Percentiles rank a stretch among this genome's conserved stretches.
These are phyloP conservation scores for Trametes cubensis DNA, from an alignment of 768 basidiomycete species.

Conservation along the genomic window DNA sequence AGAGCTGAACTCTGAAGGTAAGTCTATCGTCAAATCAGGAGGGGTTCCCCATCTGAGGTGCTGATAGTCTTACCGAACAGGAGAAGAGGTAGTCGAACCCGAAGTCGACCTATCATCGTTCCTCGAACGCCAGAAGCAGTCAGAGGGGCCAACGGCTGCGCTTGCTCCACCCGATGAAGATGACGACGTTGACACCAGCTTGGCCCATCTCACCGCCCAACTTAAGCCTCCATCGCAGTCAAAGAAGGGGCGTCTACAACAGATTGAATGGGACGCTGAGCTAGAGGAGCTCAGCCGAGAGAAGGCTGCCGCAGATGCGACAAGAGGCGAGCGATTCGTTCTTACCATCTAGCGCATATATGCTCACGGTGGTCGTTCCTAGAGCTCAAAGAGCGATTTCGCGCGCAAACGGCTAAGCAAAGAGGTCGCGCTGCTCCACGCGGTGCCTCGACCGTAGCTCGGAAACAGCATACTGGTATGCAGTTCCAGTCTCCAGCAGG, in stretches of 20 bases:
- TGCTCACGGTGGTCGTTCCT: neutral
- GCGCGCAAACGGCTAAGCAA: conserved; percentile 32
- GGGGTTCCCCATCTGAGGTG: neutral
- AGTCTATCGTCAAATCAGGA: conserved; percentile 15
- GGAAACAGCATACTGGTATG: conserved; percentile 16
- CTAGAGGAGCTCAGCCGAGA: conserved; percentile 69
- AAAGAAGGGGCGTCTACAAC: conserved; percentile 65
- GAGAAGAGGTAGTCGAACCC: conserved; percentile 67
- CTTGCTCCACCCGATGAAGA: conserved; percentile 33
- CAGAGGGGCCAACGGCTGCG: conserved; percentile 25
- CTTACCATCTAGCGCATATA: neutral
- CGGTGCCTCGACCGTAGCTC: conserved; percentile 7
- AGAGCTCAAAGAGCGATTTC: conserved; percentile 38
- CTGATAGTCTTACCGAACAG: conserved; percentile 36
- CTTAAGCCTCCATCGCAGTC: conserved; percentile 27
- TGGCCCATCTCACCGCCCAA: conserved; percentile 50
- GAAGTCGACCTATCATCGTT: conserved; percentile 74
- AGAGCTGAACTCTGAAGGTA: conserved; percentile 73
- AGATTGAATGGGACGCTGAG: conserved; percentile 68
- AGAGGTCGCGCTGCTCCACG: conserved; percentile 23
- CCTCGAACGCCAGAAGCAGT: conserved; percentile 61
- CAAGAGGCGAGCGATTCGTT: conserved; percentile 55
- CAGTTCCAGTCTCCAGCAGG: neutral
- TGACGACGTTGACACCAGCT: conserved; percentile 59
- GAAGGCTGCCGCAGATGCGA: conserved; percentile 75